These are phyloP conservation scores for Amanita molliuscula DNA, from an alignment of 768 basidiomycete species.

Conservation along the genomic window DNA sequence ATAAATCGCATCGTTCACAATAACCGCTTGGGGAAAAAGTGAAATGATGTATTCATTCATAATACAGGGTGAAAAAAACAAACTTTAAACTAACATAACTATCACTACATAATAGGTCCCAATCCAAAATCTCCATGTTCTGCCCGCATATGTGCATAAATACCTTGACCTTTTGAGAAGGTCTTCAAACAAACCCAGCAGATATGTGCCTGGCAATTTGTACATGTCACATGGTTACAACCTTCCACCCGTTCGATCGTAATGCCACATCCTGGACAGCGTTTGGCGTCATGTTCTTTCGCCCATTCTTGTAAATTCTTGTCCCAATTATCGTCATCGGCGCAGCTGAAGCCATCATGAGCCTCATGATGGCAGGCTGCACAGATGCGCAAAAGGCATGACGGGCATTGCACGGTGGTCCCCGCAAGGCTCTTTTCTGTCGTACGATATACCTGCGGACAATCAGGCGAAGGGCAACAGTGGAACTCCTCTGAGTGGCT, in stretches of 20 bases:
- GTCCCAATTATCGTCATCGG: slow-evolving; percentile 44
- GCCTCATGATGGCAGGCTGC: slow-evolving; percentile 41
- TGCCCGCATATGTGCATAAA: slow-evolving; percentile 70
- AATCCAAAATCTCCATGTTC: slow-evolving; percentile 59
- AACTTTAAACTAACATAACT: slow-evolving; percentile 9
- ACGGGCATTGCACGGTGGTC: slow-evolving; percentile 55
- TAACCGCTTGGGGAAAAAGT: background rate
- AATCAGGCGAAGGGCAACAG: slow-evolving; percentile 76
- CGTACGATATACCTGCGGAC: slow-evolving; percentile 60
- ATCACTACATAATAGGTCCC: slow-evolving; percentile 10
- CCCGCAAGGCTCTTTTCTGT: slow-evolving; percentile 25
- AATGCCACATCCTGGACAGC: slow-evolving; percentile 62
- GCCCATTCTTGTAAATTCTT: slow-evolving; percentile 58
- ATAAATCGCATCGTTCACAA: background rate
- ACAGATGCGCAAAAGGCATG: slow-evolving; percentile 63
- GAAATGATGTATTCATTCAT: background rate
- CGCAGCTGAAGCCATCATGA: slow-evolving; percentile 63
- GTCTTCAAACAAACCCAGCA: slow-evolving; percentile 75
- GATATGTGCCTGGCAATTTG: slow-evolving; percentile 62
- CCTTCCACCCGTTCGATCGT: slow-evolving; percentile 66
- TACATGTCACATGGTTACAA: slow-evolving; percentile 81
- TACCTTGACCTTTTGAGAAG: slow-evolving; percentile 55
- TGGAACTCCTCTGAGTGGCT: slow-evolving; percentile 50
- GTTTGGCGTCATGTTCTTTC: slow-evolving; percentile 52
- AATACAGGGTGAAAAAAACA: slow-evolving; percentile 9